Evolutionary conservation across 2,329 filamentous ascomycete species (phyloP), one percentile per base, ranked within the genome.

Genomic region (Zalaria sp.): DNA sequence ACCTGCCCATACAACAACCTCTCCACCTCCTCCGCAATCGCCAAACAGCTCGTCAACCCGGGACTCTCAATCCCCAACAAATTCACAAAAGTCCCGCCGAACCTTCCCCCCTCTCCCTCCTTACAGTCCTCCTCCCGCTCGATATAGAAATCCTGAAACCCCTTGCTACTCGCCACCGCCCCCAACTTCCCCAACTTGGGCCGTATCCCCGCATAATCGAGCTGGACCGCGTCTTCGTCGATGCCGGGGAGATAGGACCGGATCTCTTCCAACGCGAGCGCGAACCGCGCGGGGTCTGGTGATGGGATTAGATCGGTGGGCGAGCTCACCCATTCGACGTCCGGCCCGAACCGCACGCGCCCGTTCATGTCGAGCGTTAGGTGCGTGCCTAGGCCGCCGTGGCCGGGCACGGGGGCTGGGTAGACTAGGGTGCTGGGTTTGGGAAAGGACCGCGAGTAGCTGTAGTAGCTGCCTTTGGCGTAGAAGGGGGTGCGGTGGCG

Each of bases 381-480:
- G 61, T 98, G 91, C 0, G 91, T 96, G 38, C 91, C 91, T 0
- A 98, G 67, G 0, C 91, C 89, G 40, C 77, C 88, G 25, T 80
- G 75, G 2, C 88, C 88, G 0, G 87, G 82, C 5, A 83, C 69
- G 0, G 89, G 87, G 0, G 83, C 87, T 0, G 91, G 91, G 56
- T 96, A 98, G 39, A 98, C 70, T 25, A 98, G 75, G 0, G 82
- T 84, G 2, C 63, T 67, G 7, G 88, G 77, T 34, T 64, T 69
- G 0, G 86, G 88, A 1, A 56, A 55, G 0, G 79, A 75, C 1
- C 76, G 67, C 0, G 72, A 63, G 65, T 95, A 96, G 27, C 81
- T 83, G 65, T 93, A 96, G 66, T 98, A 98, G 46, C 85, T 89
- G 1, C 91, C 91, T 66, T 98, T 98, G 45, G 89, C 89, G 63